Base-by-base conservation (phyloP, 306 rosid genomes). In the Notholithocarpus densiflorus region DNA sequence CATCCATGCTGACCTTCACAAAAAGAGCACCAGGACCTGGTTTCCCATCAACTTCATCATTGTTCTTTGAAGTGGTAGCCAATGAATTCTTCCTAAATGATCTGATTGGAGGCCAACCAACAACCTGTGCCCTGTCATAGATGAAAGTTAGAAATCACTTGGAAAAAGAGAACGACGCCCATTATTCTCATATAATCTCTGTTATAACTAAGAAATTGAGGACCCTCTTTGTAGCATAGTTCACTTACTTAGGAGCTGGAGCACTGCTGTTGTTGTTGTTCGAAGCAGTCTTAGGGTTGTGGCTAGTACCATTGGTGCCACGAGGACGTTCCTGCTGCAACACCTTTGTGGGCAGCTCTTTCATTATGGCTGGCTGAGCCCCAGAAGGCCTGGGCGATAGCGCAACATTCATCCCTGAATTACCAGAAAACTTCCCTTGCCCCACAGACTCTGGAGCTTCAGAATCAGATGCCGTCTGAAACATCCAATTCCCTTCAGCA, bases 1-100 rank as follows among this genome's bases (percentile, higher is more conserved):
- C 99, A 79, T 95, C 99, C 97, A 95, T 95, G 90, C 98, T 93
- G 80, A 95, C 98, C 87, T 95, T 95, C 82, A 95, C 90, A 84
- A 92, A 95, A 79, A 93, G 93, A 34, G 97, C 89, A 15, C 90
- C 81, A 19, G 85, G 87, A 71, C 95, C 92, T 2, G 97, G 93
- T 81, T 92, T 94, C 75, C 97, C 97, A 79, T 94, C 97, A 40
- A 94, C 97, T 81, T 92, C 98, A 24, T 95, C 98, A 17, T 89
- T 91, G 87, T 90, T 91, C 86, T 92, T 95, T 3, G 98, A 83
- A 51, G 92, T 70, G 12, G 89, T 87, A 76, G 89, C 93, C 88
- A 95, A 84, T 3, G 97, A 89, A 79, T 89, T 91, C 87, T 90
- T 95, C 87, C 99, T 90, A 71, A 88, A 93, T 61, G 99, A 89